These are phyloP conservation scores for sorghum (Sorghum bicolor) DNA, from an alignment of 176 grass and related monocot species.

Conservation along the genomic window DNA sequence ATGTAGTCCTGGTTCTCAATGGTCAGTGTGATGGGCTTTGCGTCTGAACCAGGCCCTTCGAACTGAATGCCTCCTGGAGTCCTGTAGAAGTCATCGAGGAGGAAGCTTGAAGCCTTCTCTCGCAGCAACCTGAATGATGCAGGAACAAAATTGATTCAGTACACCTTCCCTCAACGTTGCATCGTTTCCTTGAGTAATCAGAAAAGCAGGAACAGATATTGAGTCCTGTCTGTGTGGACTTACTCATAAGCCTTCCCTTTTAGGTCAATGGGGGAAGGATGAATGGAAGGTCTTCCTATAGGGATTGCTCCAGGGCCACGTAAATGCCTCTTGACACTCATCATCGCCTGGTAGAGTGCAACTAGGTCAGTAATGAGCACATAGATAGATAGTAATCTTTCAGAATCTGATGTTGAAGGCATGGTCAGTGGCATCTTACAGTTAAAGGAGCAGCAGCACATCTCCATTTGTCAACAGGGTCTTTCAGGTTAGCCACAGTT, in stretches of 20 bases:
- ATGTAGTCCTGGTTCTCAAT: conserved; percentile 78
- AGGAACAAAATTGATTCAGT: not conserved
- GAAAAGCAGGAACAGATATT: not conserved
- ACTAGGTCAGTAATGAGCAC: not conserved
- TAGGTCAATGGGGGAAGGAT: conserved; percentile 64
- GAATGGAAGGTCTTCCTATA: conserved; percentile 63
- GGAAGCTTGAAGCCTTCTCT: conserved; percentile 58
- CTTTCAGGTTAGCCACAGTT: conserved; percentile 67
- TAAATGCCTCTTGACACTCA: conserved; percentile 58
- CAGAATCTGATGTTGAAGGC: not conserved
- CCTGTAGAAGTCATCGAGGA: conserved; percentile 61
- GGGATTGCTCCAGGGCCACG: conserved; percentile 59
- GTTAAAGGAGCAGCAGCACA: conserved; percentile 64
- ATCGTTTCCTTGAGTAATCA: not conserved
- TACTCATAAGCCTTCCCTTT: conserved; percentile 74
- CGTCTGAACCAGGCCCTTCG: conserved; percentile 53
- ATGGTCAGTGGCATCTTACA: conserved; percentile 22
- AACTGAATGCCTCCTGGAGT: conserved; percentile 65
- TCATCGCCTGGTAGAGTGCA: conserved; percentile 45
- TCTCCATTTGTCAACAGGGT: conserved; percentile 55
- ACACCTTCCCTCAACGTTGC: not conserved
- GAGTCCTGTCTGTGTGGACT: not conserved
- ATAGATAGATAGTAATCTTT: not conserved
- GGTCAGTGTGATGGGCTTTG: conserved; percentile 47
- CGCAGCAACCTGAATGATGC: conserved; percentile 44